phyloP scores from a whole-genome alignment of 2,329 filamentous ascomycete genomes.

The Colletotrichum sp. region DNA sequence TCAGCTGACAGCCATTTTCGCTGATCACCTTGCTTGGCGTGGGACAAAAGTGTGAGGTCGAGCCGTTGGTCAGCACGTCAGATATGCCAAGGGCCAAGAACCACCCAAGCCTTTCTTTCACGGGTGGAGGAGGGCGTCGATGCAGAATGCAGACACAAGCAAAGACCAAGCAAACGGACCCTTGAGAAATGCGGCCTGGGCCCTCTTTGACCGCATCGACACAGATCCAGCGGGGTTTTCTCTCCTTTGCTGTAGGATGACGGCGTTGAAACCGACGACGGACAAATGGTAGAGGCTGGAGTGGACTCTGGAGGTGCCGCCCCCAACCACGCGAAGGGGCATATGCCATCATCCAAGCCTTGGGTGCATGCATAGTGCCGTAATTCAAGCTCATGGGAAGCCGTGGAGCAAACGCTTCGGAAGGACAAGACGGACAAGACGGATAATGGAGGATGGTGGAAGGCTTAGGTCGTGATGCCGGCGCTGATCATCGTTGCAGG shows the following conservation, averaged over 20 bases:
- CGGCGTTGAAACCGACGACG: neutral
- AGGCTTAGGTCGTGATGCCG: conserved; percentile 7
- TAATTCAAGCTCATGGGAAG: conserved; percentile 11
- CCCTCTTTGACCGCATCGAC: neutral
- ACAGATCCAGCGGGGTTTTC: neutral
- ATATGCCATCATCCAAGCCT: conserved; percentile 19
- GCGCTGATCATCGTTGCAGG: conserved; percentile 4
- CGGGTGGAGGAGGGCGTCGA: conserved; percentile 4
- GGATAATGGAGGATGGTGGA: neutral
- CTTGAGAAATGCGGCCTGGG: neutral
- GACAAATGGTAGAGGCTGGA: neutral
- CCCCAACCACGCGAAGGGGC: neutral
- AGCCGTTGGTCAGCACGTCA: neutral
- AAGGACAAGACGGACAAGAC: neutral
- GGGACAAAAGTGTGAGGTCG: neutral
- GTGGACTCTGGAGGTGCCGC: neutral
- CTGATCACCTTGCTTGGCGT: neutral
- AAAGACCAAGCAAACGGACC: neutral
- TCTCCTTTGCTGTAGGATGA: conserved; percentile 3
- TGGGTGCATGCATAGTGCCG: conserved; percentile 12
- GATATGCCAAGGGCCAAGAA: conserved; percentile 15
- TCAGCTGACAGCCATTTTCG: neutral
- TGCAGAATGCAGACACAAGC: neutral
- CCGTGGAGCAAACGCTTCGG: neutral
- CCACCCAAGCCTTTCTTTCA: neutral